Percentiles rank a stretch among this genome's conserved stretches.
These are phyloP conservation scores for Daldinia concentrica DNA, from an alignment of 495 filamentous ascomycete genomes.

Conservation along the genomic window DNA sequence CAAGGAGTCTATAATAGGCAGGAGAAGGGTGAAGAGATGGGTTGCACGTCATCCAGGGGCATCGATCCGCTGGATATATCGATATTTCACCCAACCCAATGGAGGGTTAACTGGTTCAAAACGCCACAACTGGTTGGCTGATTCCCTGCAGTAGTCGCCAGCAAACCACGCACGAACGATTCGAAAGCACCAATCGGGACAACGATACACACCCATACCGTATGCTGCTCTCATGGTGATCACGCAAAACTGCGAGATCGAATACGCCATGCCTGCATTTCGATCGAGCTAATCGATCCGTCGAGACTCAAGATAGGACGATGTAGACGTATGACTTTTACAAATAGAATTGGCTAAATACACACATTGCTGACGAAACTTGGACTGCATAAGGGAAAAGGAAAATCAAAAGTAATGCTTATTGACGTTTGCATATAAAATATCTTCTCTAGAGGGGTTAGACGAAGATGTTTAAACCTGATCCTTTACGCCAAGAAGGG, in stretches of 20 bases:
- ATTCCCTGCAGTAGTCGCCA: not conserved
- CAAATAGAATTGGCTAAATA: conserved; percentile 36
- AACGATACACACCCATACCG: not conserved
- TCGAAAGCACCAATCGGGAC: conserved; percentile 25
- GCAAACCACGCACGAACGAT: conserved; percentile 6
- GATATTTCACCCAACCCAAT: conserved; percentile 39
- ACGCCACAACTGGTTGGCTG: conserved; percentile 25
- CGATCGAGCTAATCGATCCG: conserved; percentile 26
- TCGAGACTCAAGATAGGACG: not conserved
- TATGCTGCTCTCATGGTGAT: conserved; percentile 11
- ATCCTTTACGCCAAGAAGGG: conserved; percentile 13
- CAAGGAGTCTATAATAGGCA: conserved; percentile 27
- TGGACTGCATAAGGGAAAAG: not conserved
- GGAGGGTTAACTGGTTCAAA: conserved; percentile 13
- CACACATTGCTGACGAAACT: not conserved
- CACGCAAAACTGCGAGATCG: conserved; percentile 42
- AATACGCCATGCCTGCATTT: conserved; percentile 26
- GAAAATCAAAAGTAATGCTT: not conserved
- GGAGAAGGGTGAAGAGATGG: conserved; percentile 16
- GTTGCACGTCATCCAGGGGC: conserved; percentile 28
- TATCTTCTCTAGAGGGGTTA: not conserved
- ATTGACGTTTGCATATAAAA: not conserved
- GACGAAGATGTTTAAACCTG: not conserved
- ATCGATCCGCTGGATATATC: conserved; percentile 32
- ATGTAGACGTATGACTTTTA: not conserved